These are phyloP conservation scores for Kwoniella dejecticola DNA, from an alignment of 768 basidiomycete species.

Conservation along the genomic window DNA sequence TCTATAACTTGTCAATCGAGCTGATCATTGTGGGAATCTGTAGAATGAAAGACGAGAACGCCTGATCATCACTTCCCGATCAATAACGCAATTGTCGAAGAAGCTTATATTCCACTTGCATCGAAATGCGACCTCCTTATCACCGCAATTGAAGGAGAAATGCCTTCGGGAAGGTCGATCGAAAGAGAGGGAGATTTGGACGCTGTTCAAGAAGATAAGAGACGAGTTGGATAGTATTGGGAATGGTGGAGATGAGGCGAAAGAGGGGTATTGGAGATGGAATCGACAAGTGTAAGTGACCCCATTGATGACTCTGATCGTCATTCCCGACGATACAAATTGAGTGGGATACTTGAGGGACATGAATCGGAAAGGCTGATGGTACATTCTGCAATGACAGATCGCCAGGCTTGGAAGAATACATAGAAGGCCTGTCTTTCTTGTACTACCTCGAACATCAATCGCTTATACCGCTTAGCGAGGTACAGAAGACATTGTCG, in stretches of 20 bases:
- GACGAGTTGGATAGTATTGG: conserved; percentile 42
- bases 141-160: conserved; percentile 35
- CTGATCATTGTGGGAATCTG: too few species aligned
- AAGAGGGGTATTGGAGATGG: conserved; percentile 43
- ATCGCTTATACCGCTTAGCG: conserved; percentile 63
- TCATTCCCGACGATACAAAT: too few species aligned
- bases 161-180: conserved; percentile 56
- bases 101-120: conserved; percentile 92
- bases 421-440: conserved; percentile 90
- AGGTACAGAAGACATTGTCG: conserved; percentile 68
- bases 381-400: too few species aligned
- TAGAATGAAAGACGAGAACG: conserved; percentile 85
- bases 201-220: conserved; percentile 66
- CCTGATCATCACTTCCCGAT: conserved; percentile 83
- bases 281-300: conserved; percentile 50
- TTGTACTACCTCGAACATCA: conserved; percentile 76
- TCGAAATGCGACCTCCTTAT: conserved; percentile 60
- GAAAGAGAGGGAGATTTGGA: conserved; percentile 70
- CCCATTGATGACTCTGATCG: too few species aligned
- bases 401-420: conserved; percentile 77
- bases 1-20: neutral
- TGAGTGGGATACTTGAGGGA: too few species aligned
- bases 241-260: conserved; percentile 14
- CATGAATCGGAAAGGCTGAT: too few species aligned
- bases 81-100: conserved; percentile 88